Evolutionary conservation across 805 yeast species (phyloP), one percentile per base, ranked within the genome.

Genomic region (Nakazawaea ernobii): DNA sequence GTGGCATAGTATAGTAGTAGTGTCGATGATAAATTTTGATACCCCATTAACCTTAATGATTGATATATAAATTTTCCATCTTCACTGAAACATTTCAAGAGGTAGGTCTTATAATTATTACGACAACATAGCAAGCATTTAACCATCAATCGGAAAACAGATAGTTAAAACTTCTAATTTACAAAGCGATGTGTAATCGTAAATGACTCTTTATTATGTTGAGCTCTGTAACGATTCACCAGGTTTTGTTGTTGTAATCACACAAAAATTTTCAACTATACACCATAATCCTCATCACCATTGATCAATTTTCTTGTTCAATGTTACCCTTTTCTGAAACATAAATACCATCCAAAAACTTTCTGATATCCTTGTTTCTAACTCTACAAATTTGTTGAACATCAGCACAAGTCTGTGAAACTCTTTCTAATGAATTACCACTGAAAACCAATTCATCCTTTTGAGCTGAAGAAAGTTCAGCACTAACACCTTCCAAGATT

Each of bases 361-460:
- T 92, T 80, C 99, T 88, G 91, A 94, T 92, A 94, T 92, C 99
- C 92, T 94, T 94, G 94, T 92, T 92, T 82, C 96, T 87, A 70
- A 90, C 98, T 74, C 95, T 84, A 82, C 97, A 90, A 74, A 82
- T 82, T 80, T 92, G 98, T 78, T 92, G 97, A 66, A 94, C 81
- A 70, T 90, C 97, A 67, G 99, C 99, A 74, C 96, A 94, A 69
- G 90, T 86, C 79, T 92, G 99, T 58, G 98, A 94, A 62, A 92
- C 99, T 68, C 82, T 87, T 79, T 92, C 97, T 63, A 89, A 80
- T 55, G 97, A 92, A 92, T 89, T 91, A 77, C 99, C 99, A 58
- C 81, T 70, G 64, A 94, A 79, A 60, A 86, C 73, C 65, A 94
- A 79, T 82, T 94, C 99, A 73, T 94, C 99, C 85, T 94, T 94